Evolutionary conservation across 78 protist genomes (phyloP).

Genomic region (Dictyostelium citrinum): DNA sequence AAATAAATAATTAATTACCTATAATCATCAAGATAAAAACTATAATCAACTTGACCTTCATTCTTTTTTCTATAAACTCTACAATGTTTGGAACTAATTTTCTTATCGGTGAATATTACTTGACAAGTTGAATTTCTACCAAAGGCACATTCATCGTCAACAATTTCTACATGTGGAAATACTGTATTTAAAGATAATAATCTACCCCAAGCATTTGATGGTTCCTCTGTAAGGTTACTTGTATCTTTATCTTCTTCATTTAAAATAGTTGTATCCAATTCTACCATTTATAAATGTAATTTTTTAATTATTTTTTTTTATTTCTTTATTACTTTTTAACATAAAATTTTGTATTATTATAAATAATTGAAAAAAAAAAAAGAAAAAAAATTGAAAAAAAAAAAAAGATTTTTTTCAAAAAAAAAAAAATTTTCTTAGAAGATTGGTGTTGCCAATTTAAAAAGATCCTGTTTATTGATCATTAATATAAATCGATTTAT

Average conservation of each 20-base stretch:
- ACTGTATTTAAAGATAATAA: conserved; percentile 3
- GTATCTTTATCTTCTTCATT: not conserved
- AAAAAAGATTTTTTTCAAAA: too few relatives aligned
- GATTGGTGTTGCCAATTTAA: too few relatives aligned
- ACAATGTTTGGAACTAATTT: conserved; percentile 46
- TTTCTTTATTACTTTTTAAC: not conserved
- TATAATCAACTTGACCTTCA: not conserved
- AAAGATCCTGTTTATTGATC: too few relatives aligned
- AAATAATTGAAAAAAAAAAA: too few relatives aligned
- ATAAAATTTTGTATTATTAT: too few relatives aligned
- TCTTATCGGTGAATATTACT: not conserved
- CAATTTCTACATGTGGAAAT: conserved; percentile 4
- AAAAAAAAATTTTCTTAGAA: not conserved
- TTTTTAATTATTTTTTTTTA: not conserved
- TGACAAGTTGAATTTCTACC: conserved; percentile 5
- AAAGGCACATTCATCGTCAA: conserved; percentile 43
- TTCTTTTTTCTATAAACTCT: conserved; percentile 31
- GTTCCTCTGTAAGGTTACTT: not conserved
- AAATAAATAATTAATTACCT: conserved; percentile 1
- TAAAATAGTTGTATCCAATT: not conserved
- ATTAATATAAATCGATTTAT: not conserved
- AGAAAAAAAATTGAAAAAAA: too few relatives aligned
- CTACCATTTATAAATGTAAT: not conserved
- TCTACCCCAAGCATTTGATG: conserved; percentile 39
- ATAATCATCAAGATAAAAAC: conserved; percentile 40